Percentiles rank a stretch among this genome's conserved stretches.
Conservation (phyloP, 306 rosid genomes). For the Glycyrrhiza uralensis region DNA sequence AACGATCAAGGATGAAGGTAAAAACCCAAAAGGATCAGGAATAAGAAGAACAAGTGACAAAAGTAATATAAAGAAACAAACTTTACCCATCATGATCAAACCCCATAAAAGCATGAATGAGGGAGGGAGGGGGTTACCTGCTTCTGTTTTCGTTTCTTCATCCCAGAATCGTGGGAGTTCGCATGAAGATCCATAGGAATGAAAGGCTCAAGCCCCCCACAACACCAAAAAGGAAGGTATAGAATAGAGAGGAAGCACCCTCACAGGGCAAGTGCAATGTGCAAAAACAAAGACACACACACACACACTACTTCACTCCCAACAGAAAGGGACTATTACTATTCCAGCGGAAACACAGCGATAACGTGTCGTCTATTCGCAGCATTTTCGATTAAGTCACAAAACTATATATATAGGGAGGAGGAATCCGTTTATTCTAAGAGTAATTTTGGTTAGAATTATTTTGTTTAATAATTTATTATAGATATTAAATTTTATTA, state of each 20-base stretch:
- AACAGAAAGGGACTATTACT: background rate
- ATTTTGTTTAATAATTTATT: too few relatives aligned
- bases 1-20: conserved; percentile 23
- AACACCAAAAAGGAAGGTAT: too few relatives aligned
- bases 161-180: conserved; percentile 10
- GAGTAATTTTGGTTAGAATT: too few relatives aligned
- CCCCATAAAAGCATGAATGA: background rate
- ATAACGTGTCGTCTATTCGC: too few relatives aligned
- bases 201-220: background rate
- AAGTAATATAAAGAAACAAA: background rate
- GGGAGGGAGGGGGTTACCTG: conserved; percentile 32
- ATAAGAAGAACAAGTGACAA: background rate
- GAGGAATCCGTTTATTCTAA: too few relatives aligned
- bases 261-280: too few relatives aligned
- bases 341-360: too few relatives aligned
- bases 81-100: background rate
- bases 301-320: conserved; percentile 4
- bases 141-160: conserved; percentile 47
- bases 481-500: too few relatives aligned
- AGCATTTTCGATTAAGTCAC: too few relatives aligned
- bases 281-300: too few relatives aligned
- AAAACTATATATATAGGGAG: too few relatives aligned
- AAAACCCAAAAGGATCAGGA: background rate
- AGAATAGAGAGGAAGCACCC: background rate
- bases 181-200: conserved; percentile 45